Percentiles rank a stretch among this genome's conserved stretches.
phyloP scores from a whole-genome alignment of 805 yeast species.

The Lachancea sp. region DNA sequence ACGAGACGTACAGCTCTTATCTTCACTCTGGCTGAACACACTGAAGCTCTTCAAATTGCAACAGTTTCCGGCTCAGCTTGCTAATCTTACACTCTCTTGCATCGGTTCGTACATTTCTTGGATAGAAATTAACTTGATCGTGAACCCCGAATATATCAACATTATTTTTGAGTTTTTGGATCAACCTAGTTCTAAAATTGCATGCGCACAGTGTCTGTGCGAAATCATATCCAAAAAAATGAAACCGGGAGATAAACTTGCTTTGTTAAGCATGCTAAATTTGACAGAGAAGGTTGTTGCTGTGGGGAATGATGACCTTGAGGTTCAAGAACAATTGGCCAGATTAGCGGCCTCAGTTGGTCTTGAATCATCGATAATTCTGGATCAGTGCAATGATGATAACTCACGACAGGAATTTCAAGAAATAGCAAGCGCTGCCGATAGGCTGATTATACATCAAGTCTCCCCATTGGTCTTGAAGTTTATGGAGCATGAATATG shows the following conservation, averaged over 20 bases:
- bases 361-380: slow-evolving; percentile 60
- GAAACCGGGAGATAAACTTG: slow-evolving; percentile 62
- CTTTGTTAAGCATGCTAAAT: slow-evolving; percentile 59
- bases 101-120: slow-evolving; percentile 87
- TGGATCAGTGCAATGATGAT: slow-evolving; percentile 46
- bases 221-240: slow-evolving; percentile 73
- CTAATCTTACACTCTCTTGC: slow-evolving; percentile 40
- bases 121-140: slow-evolving; percentile 77
- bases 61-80: slow-evolving; percentile 21
- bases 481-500: slow-evolving; percentile 75
- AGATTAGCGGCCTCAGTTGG: slow-evolving; percentile 70
- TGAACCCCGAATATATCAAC: slow-evolving; percentile 45
- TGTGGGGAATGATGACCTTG: slow-evolving; percentile 41
- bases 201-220: slow-evolving; percentile 44
- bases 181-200: slow-evolving; percentile 42
- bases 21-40: slow-evolving; percentile 58
- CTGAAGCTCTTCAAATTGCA: slow-evolving; percentile 18
- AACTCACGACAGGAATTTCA: slow-evolving; percentile 32
- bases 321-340: slow-evolving; percentile 70
- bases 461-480: slow-evolving; percentile 67
- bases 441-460: slow-evolving; percentile 44
- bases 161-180: slow-evolving; percentile 54
- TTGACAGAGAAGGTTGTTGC: slow-evolving; percentile 46
- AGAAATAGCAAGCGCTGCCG: slow-evolving; percentile 34
- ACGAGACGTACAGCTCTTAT: slow-evolving; percentile 62